Base-by-base conservation (phyloP, 1,284 basidiomycete genomes). In the Ustilago xerochloae region DNA sequence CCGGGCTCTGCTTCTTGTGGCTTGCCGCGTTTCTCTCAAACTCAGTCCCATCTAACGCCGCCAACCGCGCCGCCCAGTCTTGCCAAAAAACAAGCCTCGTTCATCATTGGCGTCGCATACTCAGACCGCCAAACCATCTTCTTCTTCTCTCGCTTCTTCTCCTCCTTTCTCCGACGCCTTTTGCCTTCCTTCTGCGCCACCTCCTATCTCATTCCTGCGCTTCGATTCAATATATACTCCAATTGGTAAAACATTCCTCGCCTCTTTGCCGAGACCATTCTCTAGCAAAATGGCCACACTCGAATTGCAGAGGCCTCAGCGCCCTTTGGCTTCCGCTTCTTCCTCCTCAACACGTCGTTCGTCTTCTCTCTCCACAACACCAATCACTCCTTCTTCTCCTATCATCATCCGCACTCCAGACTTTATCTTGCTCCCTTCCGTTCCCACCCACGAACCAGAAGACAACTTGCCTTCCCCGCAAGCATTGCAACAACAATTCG, bases 361-460 rank as follows among this genome's bases (percentile, higher is more conserved):
- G 9, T 29, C 53, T 3, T 57, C 58, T 24, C 26, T 36, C 33
- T 29, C 55, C 3, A 48, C 16, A 13, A 22, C 33, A 7, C 45
- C 61, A 13, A 49, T 50, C 32, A 49, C 53, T 6, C 72, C 67
- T 18, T 47, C 53, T 3, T 67, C 72, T 3, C 67, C 67, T 41
- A 63, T 60, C 60, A 70, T 75, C 63, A 70, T 75, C 35, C 66
- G 72, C 55, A 70, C 66, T 18, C 33, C 53, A 1, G 67, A 75
- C 35, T 64, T 67, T 15, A 73, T 77, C 36, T 46, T 73, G 16
- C 46, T 77, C 13, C 74, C 74, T 26, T 73, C 74, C 20, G 62
- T 74, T 9, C 74, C 74, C 9, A 77, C 74, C 6, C 74, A 77
- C 61, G 74, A 77, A 33, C 74, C 74, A 3, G 69, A 74, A 35